Evolutionary conservation across 257 asterid species (phyloP).

Genomic region (Lavandula angustifolia): DNA sequence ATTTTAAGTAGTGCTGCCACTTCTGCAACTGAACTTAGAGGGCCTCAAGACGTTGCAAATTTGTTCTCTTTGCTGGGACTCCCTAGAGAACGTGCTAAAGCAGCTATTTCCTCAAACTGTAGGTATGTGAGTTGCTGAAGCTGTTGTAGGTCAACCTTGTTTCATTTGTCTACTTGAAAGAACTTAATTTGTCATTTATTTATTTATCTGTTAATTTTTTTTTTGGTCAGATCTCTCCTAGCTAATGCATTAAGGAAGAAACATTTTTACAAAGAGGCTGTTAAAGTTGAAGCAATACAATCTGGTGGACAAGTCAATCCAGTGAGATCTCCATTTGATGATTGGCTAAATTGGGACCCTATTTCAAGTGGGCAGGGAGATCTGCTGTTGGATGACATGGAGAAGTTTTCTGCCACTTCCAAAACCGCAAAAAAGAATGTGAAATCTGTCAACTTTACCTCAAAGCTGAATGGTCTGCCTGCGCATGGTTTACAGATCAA

Average conservation of each 20-base stretch:
- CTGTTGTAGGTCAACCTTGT: constrained; percentile 11
- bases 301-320: constrained; percentile 41
- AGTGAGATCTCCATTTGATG: constrained; percentile 44
- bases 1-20: constrained; percentile 76
- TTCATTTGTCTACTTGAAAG: constrained; percentile 1
- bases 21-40: constrained; percentile 77
- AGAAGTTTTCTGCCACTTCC: constrained; percentile 61
- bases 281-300: constrained; percentile 70
- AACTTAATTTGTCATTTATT: constrained; percentile 3
- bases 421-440: constrained; percentile 40
- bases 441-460: constrained; percentile 53
- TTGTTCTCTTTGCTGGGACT: constrained; percentile 70
- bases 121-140: constrained; percentile 46
- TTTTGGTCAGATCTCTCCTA: constrained; percentile 62
- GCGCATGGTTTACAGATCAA: constrained; percentile 64
- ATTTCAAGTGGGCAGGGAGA: constrained; percentile 96
- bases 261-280: constrained; percentile 68
- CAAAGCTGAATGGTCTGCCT: constrained; percentile 64
- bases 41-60: constrained; percentile 86
- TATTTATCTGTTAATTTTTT: constrained; percentile 9
- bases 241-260: constrained; percentile 68
- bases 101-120: constrained; percentile 86
- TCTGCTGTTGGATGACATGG: constrained; percentile 75
- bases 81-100: constrained; percentile 69
- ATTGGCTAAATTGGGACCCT: constrained; percentile 92